Evolutionary conservation across 2,329 filamentous ascomycete genomes (phyloP).

Genomic region (Alternaria sp.): DNA sequence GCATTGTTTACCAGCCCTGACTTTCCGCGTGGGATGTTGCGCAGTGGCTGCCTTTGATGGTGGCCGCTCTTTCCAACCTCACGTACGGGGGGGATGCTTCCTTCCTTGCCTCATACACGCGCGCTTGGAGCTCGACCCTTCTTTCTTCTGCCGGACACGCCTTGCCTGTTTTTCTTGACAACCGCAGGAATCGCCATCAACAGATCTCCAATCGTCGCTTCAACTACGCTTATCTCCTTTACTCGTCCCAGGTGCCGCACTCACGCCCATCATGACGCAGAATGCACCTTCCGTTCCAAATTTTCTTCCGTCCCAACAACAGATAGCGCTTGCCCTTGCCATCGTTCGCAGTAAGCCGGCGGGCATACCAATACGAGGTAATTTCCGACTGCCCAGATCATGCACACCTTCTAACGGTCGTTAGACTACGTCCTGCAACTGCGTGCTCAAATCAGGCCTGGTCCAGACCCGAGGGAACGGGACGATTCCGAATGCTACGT

Average conservation of each 20-base stretch:
- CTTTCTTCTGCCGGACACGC: neutral
- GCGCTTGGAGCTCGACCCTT: neutral
- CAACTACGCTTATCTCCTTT: too few relatives aligned
- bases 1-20: neutral
- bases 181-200: neutral
- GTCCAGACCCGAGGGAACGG: slow-evolving; percentile 22
- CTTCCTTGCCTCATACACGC: neutral
- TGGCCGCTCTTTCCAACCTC: slow-evolving; percentile 6
- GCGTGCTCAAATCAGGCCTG: slow-evolving; percentile 41
- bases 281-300: neutral
- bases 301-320: slow-evolving; percentile 27
- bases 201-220: neutral
- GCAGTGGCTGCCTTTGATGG: neutral
- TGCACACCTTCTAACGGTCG: slow-evolving; percentile 3
- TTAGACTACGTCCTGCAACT: slow-evolving; percentile 45
- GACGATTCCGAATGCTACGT: slow-evolving; percentile 42
- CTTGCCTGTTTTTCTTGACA: neutral
- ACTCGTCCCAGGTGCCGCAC: neutral
- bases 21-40: neutral
- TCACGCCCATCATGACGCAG: slow-evolving; percentile 9
- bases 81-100: neutral
- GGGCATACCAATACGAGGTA: slow-evolving; percentile 41
- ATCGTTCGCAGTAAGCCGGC: slow-evolving; percentile 50
- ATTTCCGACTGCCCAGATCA: neutral
- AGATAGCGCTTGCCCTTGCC: slow-evolving; percentile 44